phyloP scores from a whole-genome alignment of 805 yeast genomes.

The Candida golubevii region DNA sequence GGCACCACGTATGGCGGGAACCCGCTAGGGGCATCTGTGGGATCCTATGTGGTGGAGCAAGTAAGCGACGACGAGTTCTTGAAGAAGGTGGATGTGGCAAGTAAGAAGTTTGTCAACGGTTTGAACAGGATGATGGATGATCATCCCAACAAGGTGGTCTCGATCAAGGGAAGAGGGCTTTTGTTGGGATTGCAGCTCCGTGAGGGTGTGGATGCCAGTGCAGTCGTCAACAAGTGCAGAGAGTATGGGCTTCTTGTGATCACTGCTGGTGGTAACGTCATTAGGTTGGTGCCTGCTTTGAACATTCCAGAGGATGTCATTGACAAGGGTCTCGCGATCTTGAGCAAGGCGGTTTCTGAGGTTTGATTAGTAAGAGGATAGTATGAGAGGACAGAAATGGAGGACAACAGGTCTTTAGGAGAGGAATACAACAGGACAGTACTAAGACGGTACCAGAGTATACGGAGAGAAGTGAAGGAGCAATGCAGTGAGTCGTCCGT shows the following conservation, averaged over 20 bases:
- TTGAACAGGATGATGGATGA: conserved; percentile 48
- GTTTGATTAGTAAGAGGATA: conserved; percentile 5
- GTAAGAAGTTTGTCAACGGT: conserved; percentile 51
- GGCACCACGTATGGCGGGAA: conserved; percentile 98
- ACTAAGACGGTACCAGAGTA: too few relatives aligned
- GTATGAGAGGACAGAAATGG: background rate
- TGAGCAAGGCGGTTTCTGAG: conserved; percentile 50
- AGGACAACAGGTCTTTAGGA: background rate
- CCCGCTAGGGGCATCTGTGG: conserved; percentile 84
- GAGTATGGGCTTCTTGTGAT: conserved; percentile 79
- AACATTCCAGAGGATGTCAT: conserved; percentile 71
- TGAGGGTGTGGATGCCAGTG: conserved; percentile 50
- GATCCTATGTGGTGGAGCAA: conserved; percentile 66
- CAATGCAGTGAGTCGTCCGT: too few relatives aligned
- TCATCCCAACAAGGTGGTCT: conserved; percentile 58
- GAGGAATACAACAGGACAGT: too few relatives aligned
- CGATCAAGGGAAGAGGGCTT: conserved; percentile 85
- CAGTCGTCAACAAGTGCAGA: conserved; percentile 64
- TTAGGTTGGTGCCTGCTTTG: conserved; percentile 89
- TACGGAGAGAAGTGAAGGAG: too few relatives aligned
- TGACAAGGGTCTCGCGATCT: conserved; percentile 64
- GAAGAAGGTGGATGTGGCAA: conserved; percentile 53
- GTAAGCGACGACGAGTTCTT: conserved; percentile 61
- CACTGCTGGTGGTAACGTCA: conserved; percentile 88
- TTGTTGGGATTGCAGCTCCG: conserved; percentile 77